phyloP scores from a whole-genome alignment of 306 rosid species.

The Cajanus cajan region DNA sequence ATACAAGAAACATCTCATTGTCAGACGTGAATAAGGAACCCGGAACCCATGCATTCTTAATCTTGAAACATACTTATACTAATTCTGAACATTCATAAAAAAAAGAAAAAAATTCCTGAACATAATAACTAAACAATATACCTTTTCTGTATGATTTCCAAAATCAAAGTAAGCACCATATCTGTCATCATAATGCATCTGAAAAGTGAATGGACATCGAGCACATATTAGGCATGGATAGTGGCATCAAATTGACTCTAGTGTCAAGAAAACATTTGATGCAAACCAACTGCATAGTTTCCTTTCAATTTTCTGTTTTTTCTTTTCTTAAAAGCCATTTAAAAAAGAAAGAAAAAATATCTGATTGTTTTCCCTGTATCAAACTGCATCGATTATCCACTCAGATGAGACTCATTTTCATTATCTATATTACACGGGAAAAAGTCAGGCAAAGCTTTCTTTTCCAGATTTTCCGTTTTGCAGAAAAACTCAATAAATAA shows the following conservation, averaged over 20 bases:
- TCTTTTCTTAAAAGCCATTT: not conserved
- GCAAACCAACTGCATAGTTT: constrained; percentile 7
- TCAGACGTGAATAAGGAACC: constrained; percentile 11
- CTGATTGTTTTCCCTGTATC: not conserved
- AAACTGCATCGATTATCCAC: constrained; percentile 6
- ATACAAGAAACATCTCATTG: constrained; percentile 25
- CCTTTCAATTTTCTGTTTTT: constrained; percentile 20
- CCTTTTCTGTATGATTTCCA: constrained; percentile 97
- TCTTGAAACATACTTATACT: not conserved
- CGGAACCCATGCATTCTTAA: constrained; percentile 12
- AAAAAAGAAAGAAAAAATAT: constrained; percentile 1
- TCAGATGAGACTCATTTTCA: not conserved
- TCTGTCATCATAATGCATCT: constrained; percentile 80
- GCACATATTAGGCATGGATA: constrained; percentile 29
- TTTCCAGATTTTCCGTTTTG: not conserved
- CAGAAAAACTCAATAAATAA: not conserved
- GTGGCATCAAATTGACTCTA: constrained; percentile 8
- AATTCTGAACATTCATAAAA: not conserved
- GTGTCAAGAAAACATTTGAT: constrained; percentile 5
- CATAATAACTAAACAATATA: constrained; percentile 34
- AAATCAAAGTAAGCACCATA: constrained; percentile 88
- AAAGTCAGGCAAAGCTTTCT: not conserved
- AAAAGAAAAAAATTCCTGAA: too few species aligned
- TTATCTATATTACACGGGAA: not conserved
- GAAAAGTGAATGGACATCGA: constrained; percentile 49